phyloP scores from a whole-genome alignment of 2,329 filamentous ascomycete genomes.

The Pseudogymnoascus destructans region DNA sequence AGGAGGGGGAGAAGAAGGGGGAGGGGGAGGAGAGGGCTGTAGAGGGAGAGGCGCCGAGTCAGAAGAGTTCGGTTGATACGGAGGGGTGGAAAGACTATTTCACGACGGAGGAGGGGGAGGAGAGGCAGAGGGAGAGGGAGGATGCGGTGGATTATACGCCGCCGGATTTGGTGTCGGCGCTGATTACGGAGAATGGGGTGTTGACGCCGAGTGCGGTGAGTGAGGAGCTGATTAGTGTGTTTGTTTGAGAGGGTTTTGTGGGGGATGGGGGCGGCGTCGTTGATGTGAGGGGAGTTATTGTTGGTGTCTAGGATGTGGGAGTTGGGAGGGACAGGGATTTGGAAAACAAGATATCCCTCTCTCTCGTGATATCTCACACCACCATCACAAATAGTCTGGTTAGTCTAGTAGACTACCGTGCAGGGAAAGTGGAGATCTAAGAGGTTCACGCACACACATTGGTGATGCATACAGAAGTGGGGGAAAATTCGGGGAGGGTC shows the following conservation, averaged over 20 bases:
- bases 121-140: conserved; percentile 11
- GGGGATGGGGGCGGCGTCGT: too few species aligned
- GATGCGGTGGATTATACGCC: conserved; percentile 28
- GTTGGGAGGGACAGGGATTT: not conserved
- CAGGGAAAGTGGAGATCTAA: not conserved
- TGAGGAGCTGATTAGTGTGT: conserved; percentile 46
- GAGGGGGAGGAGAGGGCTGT: conserved; percentile 19
- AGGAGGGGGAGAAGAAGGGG: conserved; percentile 31
- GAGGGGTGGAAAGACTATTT: conserved; percentile 18
- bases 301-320: not conserved
- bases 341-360: not conserved
- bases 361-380: not conserved
- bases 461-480: not conserved
- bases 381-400: not conserved
- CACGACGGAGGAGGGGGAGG: conserved; percentile 5
- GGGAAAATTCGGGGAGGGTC: too few species aligned
- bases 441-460: not conserved
- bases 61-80: conserved; percentile 5
- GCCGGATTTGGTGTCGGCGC: conserved; percentile 54
- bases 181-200: conserved; percentile 65
- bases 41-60: conserved; percentile 11
- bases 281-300: not conserved
- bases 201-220: conserved; percentile 57
- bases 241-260: conserved; percentile 17
- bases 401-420: not conserved